These are phyloP conservation scores for Boletus mariae DNA, from an alignment of 1,284 basidiomycete genomes.

Conservation along the genomic window DNA sequence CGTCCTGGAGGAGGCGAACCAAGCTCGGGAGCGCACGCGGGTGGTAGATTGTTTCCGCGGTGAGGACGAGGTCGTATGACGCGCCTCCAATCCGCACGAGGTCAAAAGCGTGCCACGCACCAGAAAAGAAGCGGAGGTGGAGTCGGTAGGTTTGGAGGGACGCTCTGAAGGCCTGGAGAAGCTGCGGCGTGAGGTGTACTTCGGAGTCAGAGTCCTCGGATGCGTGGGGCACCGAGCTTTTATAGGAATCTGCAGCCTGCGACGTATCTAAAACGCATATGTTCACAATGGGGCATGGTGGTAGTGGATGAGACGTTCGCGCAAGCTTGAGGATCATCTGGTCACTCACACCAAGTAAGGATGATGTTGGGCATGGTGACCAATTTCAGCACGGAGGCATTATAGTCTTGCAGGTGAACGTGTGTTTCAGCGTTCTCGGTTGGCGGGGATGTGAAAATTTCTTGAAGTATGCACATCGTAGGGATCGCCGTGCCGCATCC, in stretches of 20 bases:
- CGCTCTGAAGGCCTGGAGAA: conserved; percentile 62
- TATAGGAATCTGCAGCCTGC: conserved; percentile 20
- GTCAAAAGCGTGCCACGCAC: conserved; percentile 71
- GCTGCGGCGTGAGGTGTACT: conserved; percentile 58
- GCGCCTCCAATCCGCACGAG: conserved; percentile 7
- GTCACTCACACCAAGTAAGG: conserved; percentile 73
- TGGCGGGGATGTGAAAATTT: conserved; percentile 47
- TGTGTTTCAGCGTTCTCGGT: conserved; percentile 38
- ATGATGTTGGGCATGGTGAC: conserved; percentile 89
- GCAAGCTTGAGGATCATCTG: not conserved
- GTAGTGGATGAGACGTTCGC: not conserved
- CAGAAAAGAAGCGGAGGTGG: conserved; percentile 73
- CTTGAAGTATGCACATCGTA: conserved; percentile 66
- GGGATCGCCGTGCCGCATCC: conserved; percentile 94
- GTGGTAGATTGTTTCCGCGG: conserved; percentile 92
- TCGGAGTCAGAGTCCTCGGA: conserved; percentile 34
- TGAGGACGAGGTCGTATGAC: conserved; percentile 73
- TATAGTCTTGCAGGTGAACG: conserved; percentile 94
- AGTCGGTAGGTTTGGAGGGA: conserved; percentile 57
- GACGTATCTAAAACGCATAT: conserved; percentile 25
- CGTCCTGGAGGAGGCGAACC: conserved; percentile 46
- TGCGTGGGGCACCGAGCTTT: conserved; percentile 7
- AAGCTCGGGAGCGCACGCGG: conserved; percentile 67
- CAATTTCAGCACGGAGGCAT: conserved; percentile 76
- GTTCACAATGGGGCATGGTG: not conserved